Evolutionary conservation across 768 basidiomycete species (phyloP).

Genomic region (Tremella yokohamensis): DNA sequence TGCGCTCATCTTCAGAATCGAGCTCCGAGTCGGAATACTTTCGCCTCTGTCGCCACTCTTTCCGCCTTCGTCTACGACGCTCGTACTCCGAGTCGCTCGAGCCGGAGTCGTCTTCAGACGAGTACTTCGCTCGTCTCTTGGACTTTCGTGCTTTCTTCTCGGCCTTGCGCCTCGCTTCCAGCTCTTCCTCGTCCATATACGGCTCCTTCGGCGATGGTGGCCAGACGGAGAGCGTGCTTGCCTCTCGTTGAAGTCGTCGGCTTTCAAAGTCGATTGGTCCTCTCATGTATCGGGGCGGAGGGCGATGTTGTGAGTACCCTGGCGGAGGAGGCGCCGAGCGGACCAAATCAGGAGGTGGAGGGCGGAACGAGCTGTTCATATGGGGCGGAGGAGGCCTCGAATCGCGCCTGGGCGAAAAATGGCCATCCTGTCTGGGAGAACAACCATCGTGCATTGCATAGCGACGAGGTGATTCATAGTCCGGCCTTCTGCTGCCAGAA

Average conservation of each 20-base stretch:
- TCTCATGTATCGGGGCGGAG: background rate
- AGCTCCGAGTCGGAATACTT: constrained; percentile 52
- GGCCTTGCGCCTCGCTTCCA: constrained; percentile 34
- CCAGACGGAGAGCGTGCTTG: constrained; percentile 46
- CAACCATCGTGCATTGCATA: too few species aligned
- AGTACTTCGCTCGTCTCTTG: constrained; percentile 9
- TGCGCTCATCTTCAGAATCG: constrained; percentile 51
- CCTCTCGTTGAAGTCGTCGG: constrained; percentile 42
- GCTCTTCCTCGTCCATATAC: constrained; percentile 45
- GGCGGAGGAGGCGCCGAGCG: background rate
- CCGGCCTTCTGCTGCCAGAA: too few species aligned
- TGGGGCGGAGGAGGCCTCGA: background rate
- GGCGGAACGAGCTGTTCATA: background rate
- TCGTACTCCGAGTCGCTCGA: constrained; percentile 37
- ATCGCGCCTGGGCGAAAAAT: background rate
- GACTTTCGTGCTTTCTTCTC: constrained; percentile 19
- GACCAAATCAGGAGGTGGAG: background rate
- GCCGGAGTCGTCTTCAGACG: constrained; percentile 19
- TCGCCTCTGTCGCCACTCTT: constrained; percentile 54
- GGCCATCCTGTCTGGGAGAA: too few species aligned
- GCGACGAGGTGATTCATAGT: too few species aligned
- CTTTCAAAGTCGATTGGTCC: constrained; percentile 28
- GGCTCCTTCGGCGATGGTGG: constrained; percentile 45
- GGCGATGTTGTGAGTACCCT: background rate
- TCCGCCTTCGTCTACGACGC: constrained; percentile 34